Conservation (phyloP, 1,284 basidiomycete species). For the Porodaedalea pini region DNA sequence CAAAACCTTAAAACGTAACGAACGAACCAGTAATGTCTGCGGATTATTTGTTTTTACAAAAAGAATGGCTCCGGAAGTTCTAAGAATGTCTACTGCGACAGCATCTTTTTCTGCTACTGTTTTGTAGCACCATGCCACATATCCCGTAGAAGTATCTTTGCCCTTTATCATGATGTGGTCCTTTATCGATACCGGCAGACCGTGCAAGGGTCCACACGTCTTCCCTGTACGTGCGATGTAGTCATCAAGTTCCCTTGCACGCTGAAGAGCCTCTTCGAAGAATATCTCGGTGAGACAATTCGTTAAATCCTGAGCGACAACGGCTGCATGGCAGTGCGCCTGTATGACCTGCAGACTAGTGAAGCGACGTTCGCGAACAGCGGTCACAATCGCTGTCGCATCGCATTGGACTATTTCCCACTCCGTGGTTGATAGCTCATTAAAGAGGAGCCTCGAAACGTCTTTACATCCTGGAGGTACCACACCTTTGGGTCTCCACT, state of each 20-base stretch:
- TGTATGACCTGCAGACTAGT: constrained; percentile 34
- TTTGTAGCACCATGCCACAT: constrained; percentile 48
- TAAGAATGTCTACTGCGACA: constrained; percentile 44
- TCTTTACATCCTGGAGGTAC: constrained; percentile 28
- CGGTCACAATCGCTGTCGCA: constrained; percentile 33
- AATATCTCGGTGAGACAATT: constrained; percentile 61
- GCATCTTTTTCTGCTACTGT: constrained; percentile 41
- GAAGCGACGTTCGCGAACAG: constrained; percentile 30
- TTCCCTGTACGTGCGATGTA: constrained; percentile 43
- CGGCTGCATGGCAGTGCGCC: constrained; percentile 36
- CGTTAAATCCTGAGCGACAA: constrained; percentile 34
- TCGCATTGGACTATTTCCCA: constrained; percentile 34
- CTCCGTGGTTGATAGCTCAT: constrained; percentile 32
- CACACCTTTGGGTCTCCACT: constrained; percentile 31
- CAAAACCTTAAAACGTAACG: not conserved
- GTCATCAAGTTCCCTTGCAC: constrained; percentile 50
- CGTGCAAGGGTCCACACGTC: constrained; percentile 58
- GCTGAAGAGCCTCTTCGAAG: constrained; percentile 47
- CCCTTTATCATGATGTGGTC: constrained; percentile 50
- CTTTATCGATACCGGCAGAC: constrained; percentile 55
- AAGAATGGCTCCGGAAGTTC: constrained; percentile 51
- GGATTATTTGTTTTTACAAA: constrained; percentile 58
- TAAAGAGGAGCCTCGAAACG: constrained; percentile 31
- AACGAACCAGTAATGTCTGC: constrained; percentile 46
- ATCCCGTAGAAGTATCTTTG: constrained; percentile 48